phyloP scores from a whole-genome alignment of 2,329 filamentous ascomycete species.

The Aspergillus quadrilineatus region DNA sequence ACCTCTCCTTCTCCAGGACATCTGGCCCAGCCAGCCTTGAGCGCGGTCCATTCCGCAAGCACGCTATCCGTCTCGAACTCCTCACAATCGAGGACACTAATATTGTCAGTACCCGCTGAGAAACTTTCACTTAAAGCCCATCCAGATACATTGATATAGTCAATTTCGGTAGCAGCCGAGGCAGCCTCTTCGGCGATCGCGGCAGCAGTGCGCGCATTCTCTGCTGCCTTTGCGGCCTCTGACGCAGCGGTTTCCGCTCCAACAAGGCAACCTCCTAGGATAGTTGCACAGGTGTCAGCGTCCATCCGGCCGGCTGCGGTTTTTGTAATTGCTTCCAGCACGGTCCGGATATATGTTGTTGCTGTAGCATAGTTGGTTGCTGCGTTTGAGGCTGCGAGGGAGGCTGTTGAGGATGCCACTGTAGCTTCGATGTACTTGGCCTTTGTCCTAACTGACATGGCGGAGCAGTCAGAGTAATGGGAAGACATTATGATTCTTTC shows the following conservation, averaged over 20 bases:
- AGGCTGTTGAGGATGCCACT: not conserved
- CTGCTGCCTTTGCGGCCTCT: not conserved
- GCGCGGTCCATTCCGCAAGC: not conserved
- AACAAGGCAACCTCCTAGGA: not conserved
- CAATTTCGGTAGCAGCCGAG: too few relatives aligned
- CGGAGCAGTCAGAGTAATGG: too few relatives aligned
- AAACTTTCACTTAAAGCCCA: too few relatives aligned
- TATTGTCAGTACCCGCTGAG: not conserved
- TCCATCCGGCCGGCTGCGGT: not conserved
- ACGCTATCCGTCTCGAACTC: not conserved
- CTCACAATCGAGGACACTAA: not conserved
- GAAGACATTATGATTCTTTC: too few relatives aligned
- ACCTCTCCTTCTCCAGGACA: not conserved
- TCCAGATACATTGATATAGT: too few relatives aligned
- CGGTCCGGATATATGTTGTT: not conserved
- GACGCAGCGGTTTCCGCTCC: not conserved
- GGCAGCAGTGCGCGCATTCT: not conserved
- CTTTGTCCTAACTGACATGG: not conserved
- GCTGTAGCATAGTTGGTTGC: not conserved
- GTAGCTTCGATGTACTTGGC: not conserved
- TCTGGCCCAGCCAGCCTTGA: not conserved
- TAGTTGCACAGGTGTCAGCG: not conserved
- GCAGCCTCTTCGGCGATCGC: not conserved
- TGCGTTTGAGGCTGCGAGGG: not conserved
- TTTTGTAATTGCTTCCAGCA: not conserved